Evolutionary conservation across 2,329 filamentous ascomycete species (phyloP), one percentile per base, ranked within the genome.

Genomic region (Mycosphaerella sp.): DNA sequence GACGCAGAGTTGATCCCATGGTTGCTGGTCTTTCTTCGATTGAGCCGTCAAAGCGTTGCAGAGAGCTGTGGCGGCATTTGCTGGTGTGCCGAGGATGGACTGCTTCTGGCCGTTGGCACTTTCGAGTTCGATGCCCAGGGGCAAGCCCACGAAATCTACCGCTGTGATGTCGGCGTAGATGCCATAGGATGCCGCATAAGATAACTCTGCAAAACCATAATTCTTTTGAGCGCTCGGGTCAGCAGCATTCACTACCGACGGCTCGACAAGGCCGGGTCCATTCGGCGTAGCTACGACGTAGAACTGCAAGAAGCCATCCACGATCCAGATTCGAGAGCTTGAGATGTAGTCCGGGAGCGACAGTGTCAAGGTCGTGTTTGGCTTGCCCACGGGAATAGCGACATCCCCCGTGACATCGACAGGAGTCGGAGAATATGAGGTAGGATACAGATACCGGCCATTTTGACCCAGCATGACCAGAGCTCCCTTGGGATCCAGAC

Each of bases 1-100:
- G 48, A 78, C 70, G 53, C 80, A 73, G 35, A 85, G 74, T 54
- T 79, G 71, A 55, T 80, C 75, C 84, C 84, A 87, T 1, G 76
- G 75, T 41, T 73, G 68, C 1, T 76, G 74, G 61, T 86, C 84
- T 9, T 60, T 66, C 1, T 60, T 53, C 1, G 78, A 69, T 65
- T 86, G 83, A 3, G 71, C 71, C 40, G 69, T 70, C 28, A 87
- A 68, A 1, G 69, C 75, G 2, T 70, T 66, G 57, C 78, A 79
- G 25, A 87, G 68, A 17, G 64, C 70, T 30, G 75, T 70, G 4
- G 85, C 71, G 2, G 82, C 83, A 57, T 80, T 69, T 1, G 74
- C 55, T 0, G 73, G 67, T 66, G 85, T 78, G 2, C 85, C 84
- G 72, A 63, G 85, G 85, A 63, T 61, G 17, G 68, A 3, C 71